Evolutionary conservation across 805 yeast species (phyloP).

Genomic region (Candida krabiensis): DNA sequence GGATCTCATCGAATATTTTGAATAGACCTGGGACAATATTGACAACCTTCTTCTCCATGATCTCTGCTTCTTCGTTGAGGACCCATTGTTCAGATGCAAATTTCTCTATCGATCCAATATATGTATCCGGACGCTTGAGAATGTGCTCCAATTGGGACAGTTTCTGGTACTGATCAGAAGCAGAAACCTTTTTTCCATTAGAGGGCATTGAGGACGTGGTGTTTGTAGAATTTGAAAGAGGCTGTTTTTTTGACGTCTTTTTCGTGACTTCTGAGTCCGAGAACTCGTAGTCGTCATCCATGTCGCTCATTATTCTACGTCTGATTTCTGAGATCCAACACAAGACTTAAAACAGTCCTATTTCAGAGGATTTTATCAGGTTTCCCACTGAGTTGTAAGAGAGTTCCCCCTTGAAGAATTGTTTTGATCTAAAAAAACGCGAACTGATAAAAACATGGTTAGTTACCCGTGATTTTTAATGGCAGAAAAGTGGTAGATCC

Average conservation of each 20-base stretch:
- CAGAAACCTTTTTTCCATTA: conserved; percentile 27
- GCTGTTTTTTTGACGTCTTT: conserved; percentile 36
- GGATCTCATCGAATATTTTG: conserved; percentile 94
- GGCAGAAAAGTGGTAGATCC: no score
- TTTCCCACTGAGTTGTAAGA: no score
- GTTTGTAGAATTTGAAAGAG: conserved; percentile 33
- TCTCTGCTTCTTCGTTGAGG: conserved; percentile 60
- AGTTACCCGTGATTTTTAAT: no score
- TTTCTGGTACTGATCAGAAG: conserved; percentile 83
- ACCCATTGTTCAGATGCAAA: conserved; percentile 85
- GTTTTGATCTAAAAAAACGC: no score
- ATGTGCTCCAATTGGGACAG: conserved; percentile 95
- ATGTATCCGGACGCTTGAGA: conserved; percentile 95
- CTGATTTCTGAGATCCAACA: conserved; percentile 1
- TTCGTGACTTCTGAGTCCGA: conserved; percentile 8
- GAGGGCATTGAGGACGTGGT: conserved; percentile 8
- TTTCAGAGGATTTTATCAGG: no score
- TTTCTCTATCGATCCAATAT: conserved; percentile 90
- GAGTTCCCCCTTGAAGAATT: conserved; percentile 10
- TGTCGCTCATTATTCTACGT: conserved; percentile 13
- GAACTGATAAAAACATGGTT: no score
- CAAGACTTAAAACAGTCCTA: no score
- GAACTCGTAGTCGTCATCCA: conserved; percentile 10
- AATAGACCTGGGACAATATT: conserved; percentile 92
- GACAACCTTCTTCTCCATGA: conserved; percentile 62